A percentile compares a stretch with the other conserved stretches of the same genome.
phyloP scores from a whole-genome alignment of 2,329 filamentous ascomycete species.

The Ophiosphaerella herpotricha region DNA sequence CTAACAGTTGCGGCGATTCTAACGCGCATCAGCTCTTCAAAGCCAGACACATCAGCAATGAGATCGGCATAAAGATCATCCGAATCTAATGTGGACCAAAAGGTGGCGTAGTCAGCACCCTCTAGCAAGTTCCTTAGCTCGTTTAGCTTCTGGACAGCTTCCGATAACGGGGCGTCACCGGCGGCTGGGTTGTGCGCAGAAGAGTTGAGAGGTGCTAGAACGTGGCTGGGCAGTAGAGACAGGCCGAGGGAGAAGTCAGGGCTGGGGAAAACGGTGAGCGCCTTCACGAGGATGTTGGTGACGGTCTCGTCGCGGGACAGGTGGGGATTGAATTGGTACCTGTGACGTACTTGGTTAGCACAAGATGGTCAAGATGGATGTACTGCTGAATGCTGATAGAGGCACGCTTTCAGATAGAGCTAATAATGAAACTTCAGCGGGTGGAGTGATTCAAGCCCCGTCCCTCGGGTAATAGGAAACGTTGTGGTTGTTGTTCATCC shows the following conservation, averaged over 20 bases:
- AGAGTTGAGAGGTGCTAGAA: constrained; percentile 65
- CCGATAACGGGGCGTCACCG: constrained; percentile 72
- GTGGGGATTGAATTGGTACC: constrained; percentile 99
- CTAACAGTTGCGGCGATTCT: constrained; percentile 87
- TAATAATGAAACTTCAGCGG: constrained; percentile 74
- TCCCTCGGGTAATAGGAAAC: constrained; percentile 98
- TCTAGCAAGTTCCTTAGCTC: constrained; percentile 85
- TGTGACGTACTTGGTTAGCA: constrained; percentile 48
- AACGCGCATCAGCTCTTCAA: constrained; percentile 91
- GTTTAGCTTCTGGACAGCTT: constrained; percentile 88
- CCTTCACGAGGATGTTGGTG: constrained; percentile 98
- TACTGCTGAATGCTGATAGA: constrained; percentile 3
- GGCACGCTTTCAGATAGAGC: constrained; percentile 69
- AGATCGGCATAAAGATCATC: constrained; percentile 96
- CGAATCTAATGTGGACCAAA: constrained; percentile 91
- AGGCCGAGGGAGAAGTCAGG: constrained; percentile 94
- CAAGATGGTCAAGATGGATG: neutral
- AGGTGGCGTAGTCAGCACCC: constrained; percentile 84
- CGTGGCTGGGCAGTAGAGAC: constrained; percentile 86
- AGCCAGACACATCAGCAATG: constrained; percentile 89
- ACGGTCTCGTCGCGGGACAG: constrained; percentile 95
- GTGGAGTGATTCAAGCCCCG: constrained; percentile 61
- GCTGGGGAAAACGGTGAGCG: constrained; percentile 94
- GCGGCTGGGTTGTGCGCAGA: constrained; percentile 55
- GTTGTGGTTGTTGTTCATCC: constrained; percentile 77